Evolutionary conservation across 2,329 filamentous ascomycete species (phyloP).

Genomic region (Fusarium graminum): DNA sequence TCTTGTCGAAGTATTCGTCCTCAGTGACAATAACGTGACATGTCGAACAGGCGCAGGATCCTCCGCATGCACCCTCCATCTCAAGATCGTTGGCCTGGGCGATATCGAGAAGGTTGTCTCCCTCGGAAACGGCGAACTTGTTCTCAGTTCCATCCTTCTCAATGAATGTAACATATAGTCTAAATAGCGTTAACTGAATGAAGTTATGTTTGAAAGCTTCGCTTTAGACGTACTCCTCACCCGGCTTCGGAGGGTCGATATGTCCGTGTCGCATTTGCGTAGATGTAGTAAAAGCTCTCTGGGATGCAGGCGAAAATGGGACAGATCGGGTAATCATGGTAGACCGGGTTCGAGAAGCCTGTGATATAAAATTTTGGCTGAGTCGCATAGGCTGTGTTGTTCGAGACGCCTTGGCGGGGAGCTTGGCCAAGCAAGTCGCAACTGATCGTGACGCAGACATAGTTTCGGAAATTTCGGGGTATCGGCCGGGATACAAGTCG

Average conservation of each 20-base stretch:
- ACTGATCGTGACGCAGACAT: slow-evolving; percentile 54
- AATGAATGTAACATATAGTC: slow-evolving; percentile 90
- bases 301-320: slow-evolving; percentile 39
- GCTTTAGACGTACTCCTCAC: slow-evolving; percentile 80
- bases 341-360: slow-evolving; percentile 42
- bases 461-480: slow-evolving; percentile 37
- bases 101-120: slow-evolving; percentile 95
- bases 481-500: slow-evolving; percentile 19
- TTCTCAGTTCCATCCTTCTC: slow-evolving; percentile 86
- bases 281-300: slow-evolving; percentile 75
- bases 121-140: slow-evolving; percentile 83
- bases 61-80: slow-evolving; percentile 98
- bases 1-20: slow-evolving; percentile 80
- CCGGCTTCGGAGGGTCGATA: slow-evolving; percentile 84
- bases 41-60: slow-evolving; percentile 92
- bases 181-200: slow-evolving; percentile 53
- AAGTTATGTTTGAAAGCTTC: neutral
- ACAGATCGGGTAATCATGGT: slow-evolving; percentile 20
- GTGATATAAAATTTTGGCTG: slow-evolving; percentile 29
- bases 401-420: slow-evolving; percentile 51
- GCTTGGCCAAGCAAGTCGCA: slow-evolving; percentile 51
- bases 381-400: slow-evolving; percentile 47
- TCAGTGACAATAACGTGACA: slow-evolving; percentile 89
- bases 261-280: slow-evolving; percentile 77
- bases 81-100: slow-evolving; percentile 95